A percentile compares a stretch with the other conserved stretches of the same genome.
Conservation (phyloP, 768 basidiomycete genomes). For the Coprinopsis strossmayeri region DNA sequence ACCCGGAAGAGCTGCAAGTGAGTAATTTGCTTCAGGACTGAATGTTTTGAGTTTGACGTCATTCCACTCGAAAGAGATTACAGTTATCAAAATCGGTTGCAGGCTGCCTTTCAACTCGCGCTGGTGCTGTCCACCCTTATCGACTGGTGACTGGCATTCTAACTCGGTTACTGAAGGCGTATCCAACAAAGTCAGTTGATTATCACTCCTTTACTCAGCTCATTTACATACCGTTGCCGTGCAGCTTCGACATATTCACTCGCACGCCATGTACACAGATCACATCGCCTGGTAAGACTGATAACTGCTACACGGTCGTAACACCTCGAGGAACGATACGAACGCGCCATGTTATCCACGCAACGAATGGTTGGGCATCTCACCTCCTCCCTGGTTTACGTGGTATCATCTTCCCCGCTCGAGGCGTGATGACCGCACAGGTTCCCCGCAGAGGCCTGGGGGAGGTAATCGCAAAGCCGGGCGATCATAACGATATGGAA, state of each 20-base stretch:
- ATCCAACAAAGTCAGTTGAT: constrained; percentile 38
- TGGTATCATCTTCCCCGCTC: constrained; percentile 52
- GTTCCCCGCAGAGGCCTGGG: constrained; percentile 35
- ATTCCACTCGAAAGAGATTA: constrained; percentile 33
- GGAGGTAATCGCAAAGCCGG: constrained; percentile 6
- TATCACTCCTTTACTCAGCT: background rate
- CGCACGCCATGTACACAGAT: constrained; percentile 58
- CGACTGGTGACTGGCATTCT: constrained; percentile 59
- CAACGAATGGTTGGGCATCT: constrained; percentile 79
- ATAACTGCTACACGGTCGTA: constrained; percentile 37
- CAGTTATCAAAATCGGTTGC: constrained; percentile 37
- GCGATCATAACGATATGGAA: background rate
- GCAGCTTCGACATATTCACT: constrained; percentile 53
- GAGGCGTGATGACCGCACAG: constrained; percentile 63
- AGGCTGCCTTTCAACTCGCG: constrained; percentile 48
- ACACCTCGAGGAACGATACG: constrained; percentile 56
- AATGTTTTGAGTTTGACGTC: background rate
- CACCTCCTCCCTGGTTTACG: constrained; percentile 62
- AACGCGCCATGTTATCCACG: constrained; percentile 67
- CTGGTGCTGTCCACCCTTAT: constrained; percentile 66
- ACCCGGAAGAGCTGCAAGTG: constrained; percentile 23
- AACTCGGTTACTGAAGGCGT: constrained; percentile 40
- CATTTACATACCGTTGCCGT: background rate
- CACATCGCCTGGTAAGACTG: constrained; percentile 17
- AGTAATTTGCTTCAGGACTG: background rate